Evolutionary conservation across 192 early-diverging fungal genomes (phyloP).

Genomic region (Coemansia sp.): DNA sequence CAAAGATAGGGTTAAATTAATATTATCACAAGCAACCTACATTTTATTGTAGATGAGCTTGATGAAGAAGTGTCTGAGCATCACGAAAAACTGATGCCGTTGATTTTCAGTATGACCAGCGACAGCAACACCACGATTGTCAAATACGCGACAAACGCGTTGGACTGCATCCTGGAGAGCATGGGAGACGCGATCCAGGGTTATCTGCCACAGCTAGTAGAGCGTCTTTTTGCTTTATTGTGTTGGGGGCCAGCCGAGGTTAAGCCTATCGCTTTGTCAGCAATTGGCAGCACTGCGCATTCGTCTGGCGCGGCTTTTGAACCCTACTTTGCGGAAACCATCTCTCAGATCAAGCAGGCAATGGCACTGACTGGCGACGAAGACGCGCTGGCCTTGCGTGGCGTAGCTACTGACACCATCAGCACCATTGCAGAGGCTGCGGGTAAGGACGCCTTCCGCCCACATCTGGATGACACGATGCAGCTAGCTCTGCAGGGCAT

Average conservation of each 20-base stretch:
- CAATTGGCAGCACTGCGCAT: slow-evolving; percentile 89
- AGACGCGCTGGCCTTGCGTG: slow-evolving; percentile 69
- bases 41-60: slow-evolving; percentile 63
- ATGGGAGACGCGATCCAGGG: slow-evolving; percentile 74
- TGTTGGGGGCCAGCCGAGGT: slow-evolving; percentile 68
- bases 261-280: slow-evolving; percentile 75
- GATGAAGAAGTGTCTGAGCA: slow-evolving; percentile 74
- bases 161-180: slow-evolving; percentile 88
- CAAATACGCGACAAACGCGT: slow-evolving; percentile 76
- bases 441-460: slow-evolving; percentile 76
- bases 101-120: slow-evolving; percentile 81
- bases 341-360: slow-evolving; percentile 65
- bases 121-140: slow-evolving; percentile 72
- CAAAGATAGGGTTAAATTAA: not conserved
- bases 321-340: slow-evolving; percentile 76
- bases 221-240: slow-evolving; percentile 73
- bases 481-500: slow-evolving; percentile 75
- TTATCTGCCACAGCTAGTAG: slow-evolving; percentile 81
- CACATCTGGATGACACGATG: slow-evolving; percentile 75
- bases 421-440: slow-evolving; percentile 85
- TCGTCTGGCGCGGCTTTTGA: slow-evolving; percentile 64
- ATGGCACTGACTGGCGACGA: slow-evolving; percentile 75
- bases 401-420: slow-evolving; percentile 80
- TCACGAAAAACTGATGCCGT: slow-evolving; percentile 78
- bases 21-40: slow-evolving; percentile 1